Conservation (phyloP, 2,329 filamentous ascomycete species). For the Cercospora sojina region DNA sequence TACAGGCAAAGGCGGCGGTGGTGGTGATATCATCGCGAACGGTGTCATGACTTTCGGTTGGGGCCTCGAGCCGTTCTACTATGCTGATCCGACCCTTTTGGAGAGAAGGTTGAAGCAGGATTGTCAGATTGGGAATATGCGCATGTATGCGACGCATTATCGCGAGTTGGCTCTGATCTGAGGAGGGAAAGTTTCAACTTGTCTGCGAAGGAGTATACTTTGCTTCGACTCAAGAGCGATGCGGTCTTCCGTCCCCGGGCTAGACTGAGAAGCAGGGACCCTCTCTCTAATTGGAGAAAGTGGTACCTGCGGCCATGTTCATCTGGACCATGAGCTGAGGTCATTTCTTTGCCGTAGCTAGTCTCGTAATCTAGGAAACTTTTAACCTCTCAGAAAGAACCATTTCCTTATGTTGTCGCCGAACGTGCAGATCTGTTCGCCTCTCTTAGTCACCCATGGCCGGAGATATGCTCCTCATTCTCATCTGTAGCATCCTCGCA, state of each 20-base stretch:
- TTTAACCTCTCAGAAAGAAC: background rate
- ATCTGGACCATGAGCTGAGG: background rate
- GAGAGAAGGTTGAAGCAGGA: background rate
- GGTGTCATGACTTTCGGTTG: conserved; percentile 2
- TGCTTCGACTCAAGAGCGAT: too few species aligned
- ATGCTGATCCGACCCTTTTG: background rate
- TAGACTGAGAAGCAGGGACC: too few species aligned
- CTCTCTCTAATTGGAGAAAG: background rate
- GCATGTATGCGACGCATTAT: conserved; percentile 5
- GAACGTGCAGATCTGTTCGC: too few species aligned
- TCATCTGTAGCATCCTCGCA: too few species aligned
- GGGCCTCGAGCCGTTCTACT: background rate
- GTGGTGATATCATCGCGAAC: background rate
- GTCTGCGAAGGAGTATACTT: background rate
- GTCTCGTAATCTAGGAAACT: background rate
- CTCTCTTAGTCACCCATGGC: too few species aligned
- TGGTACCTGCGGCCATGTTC: background rate
- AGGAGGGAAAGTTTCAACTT: background rate
- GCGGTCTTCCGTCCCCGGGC: too few species aligned
- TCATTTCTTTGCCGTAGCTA: background rate
- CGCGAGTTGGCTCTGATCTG: background rate
- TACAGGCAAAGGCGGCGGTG: background rate
- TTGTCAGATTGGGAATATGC: conserved; percentile 3
- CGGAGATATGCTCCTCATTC: too few species aligned
- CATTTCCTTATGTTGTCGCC: too few species aligned